A percentile compares a stretch with the other conserved stretches of the same genome.
phyloP scores from a whole-genome alignment of 1,284 basidiomycete species.

The Marasmius tenuissimus region DNA sequence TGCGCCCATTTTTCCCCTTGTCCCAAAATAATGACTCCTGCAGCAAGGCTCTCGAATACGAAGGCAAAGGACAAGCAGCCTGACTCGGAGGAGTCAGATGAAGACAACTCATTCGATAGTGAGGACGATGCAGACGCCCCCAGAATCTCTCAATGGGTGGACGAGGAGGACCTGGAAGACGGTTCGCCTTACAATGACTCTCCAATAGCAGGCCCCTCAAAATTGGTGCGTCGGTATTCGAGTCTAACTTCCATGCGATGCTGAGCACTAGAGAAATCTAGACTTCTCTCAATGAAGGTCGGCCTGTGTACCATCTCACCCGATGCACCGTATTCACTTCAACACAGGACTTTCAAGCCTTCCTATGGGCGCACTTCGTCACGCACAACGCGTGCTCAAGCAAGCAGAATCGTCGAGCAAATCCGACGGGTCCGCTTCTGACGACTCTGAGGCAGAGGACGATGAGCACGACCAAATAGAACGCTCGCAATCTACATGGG shows the following conservation, averaged over 20 bases:
- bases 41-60: not conserved
- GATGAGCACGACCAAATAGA: not conserved
- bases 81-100: not conserved
- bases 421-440: not conserved
- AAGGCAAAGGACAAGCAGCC: not conserved
- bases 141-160: constrained; percentile 56
- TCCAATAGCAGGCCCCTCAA: constrained; percentile 24
- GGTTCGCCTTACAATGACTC: constrained; percentile 18
- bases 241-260: constrained; percentile 4
- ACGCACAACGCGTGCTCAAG: constrained; percentile 58
- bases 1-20: not conserved
- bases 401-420: constrained; percentile 17
- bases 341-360: constrained; percentile 53
- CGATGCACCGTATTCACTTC: not conserved
- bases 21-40: not conserved
- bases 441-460: not conserved
- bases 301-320: not conserved
- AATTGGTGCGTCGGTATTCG: constrained; percentile 26
- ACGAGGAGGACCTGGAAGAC: constrained; percentile 44
- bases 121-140: constrained; percentile 42
- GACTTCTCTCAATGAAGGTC: constrained; percentile 38
- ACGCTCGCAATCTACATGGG: no score
- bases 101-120: not conserved
- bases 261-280: constrained; percentile 17
- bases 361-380: constrained; percentile 66